Evolutionary conservation across 2,329 filamentous ascomycete species (phyloP), one percentile per base, ranked within the genome.

Genomic region (Diplodia scrobiculata): DNA sequence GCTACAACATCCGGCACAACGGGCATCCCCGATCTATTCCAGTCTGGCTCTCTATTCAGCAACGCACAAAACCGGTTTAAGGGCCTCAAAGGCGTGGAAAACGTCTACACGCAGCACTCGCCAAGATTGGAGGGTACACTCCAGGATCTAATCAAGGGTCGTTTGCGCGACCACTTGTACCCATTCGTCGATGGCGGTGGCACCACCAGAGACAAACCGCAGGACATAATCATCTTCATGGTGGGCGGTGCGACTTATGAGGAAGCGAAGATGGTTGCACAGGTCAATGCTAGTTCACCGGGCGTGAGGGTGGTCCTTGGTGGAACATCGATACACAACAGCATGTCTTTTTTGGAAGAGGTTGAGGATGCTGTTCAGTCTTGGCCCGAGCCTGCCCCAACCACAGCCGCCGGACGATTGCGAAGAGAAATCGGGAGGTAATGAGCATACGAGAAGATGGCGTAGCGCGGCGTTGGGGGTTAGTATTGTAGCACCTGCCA

Each of bases 91-190:
- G 95, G 95, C 1, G 95, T 99, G 0, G 96, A 99, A 77, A 99
- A 99, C 72, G 95, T 99, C 32, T 99, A 99, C 77, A 99, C 95
- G 0, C 96, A 99, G 76, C 95, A 99, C 77, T 96, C 92, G 5
- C 92, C 96, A 0, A 84, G 92, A 25, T 79, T 99, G 17, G 93
- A 97, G 76, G 86, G 86, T 27, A 98, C 92, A 0, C 80, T 99
- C 19, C 94, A 97, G 75, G 94, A 94, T 72, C 82, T 99, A 62
- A 93, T 98, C 80, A 97, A 97, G 75, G 96, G 95, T 0, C 87
- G 91, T 34, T 79, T 99, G 67, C 90, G 88, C 72, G 91, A 96
- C 73, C 86, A 92, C 70, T 87, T 95, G 68, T 98, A 96, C 74
- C 96, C 95, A 0, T 99, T 98, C 74, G 86, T 98, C 5, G 95